Evolutionary conservation across 2,329 filamentous ascomycete genomes (phyloP).

Genomic region (Sarocladium brachiariae): DNA sequence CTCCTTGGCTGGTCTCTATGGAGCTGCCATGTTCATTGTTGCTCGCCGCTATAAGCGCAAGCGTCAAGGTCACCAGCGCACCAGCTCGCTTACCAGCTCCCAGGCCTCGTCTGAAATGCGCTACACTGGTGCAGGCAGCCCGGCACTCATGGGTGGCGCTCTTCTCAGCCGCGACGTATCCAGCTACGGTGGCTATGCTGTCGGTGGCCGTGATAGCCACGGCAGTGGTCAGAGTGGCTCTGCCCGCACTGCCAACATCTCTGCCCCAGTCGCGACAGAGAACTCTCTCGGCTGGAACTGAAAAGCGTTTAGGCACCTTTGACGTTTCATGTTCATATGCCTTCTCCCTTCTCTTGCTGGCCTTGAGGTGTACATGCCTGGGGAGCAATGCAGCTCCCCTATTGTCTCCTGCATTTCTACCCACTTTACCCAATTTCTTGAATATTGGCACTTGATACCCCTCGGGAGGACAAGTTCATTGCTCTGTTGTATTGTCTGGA

Average conservation of each 20-base stretch:
- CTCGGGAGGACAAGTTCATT: conserved; percentile 9
- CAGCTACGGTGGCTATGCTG: conserved; percentile 43
- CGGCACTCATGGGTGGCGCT: conserved; percentile 65
- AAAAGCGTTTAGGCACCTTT: conserved; percentile 18
- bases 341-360: background rate
- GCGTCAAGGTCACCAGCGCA: conserved; percentile 68
- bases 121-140: conserved; percentile 42
- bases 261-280: conserved; percentile 82
- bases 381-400: background rate
- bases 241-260: conserved; percentile 62
- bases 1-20: conserved; percentile 76
- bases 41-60: conserved; percentile 86
- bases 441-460: conserved; percentile 10
- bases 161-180: conserved; percentile 51
- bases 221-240: conserved; percentile 58
- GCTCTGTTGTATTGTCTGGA: background rate
- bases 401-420: background rate
- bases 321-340: conserved; percentile 3
- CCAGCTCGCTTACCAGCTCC: conserved; percentile 61
- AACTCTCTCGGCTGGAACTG: conserved; percentile 96
- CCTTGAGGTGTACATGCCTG: conserved; percentile 2
- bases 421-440: background rate
- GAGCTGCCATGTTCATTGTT: conserved; percentile 89
- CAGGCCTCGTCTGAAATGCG: conserved; percentile 44
- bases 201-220: conserved; percentile 49